Evolutionary conservation across 2,329 filamentous ascomycete species (phyloP).

Genomic region (Monosporascus sp.): DNA sequence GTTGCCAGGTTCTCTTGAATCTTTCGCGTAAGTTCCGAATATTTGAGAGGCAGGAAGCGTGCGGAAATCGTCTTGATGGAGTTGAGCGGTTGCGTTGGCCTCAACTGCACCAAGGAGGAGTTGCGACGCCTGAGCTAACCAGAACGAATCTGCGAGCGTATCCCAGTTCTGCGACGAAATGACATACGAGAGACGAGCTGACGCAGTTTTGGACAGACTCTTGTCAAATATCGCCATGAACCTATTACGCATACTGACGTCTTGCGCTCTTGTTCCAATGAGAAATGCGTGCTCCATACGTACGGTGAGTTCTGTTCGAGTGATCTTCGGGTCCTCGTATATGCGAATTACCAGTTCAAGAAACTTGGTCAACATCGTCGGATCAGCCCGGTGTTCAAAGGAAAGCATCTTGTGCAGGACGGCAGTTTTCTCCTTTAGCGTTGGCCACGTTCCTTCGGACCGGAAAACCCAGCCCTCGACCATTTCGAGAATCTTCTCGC

Average conservation of each 20-base stretch:
- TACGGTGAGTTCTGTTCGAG: conserved; percentile 90
- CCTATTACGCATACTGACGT: conserved; percentile 93
- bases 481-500: conserved; percentile 88
- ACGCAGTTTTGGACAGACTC: conserved; percentile 88
- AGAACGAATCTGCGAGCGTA: conserved; percentile 89
- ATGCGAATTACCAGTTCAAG: conserved; percentile 94
- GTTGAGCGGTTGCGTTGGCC: conserved; percentile 69
- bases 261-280: conserved; percentile 86
- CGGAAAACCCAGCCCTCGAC: conserved; percentile 96
- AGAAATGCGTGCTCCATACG: conserved; percentile 97
- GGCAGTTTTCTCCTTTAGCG: conserved; percentile 96
- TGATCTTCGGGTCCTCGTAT: conserved; percentile 96
- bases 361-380: conserved; percentile 85
- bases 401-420: conserved; percentile 99
- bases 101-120: conserved; percentile 88
- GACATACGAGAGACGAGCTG: conserved; percentile 82
- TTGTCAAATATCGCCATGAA: conserved; percentile 97
- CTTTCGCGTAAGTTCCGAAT: conserved; percentile 68
- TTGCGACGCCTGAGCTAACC: conserved; percentile 92
- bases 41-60: conserved; percentile 69
- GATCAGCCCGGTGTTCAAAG: conserved; percentile 81
- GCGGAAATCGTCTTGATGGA: conserved; percentile 81
- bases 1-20: conserved; percentile 56
- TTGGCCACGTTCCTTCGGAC: conserved; percentile 91
- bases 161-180: conserved; percentile 96